Conservation (phyloP, 2,329 filamentous ascomycete genomes). For the Aspergillus tanneri region DNA sequence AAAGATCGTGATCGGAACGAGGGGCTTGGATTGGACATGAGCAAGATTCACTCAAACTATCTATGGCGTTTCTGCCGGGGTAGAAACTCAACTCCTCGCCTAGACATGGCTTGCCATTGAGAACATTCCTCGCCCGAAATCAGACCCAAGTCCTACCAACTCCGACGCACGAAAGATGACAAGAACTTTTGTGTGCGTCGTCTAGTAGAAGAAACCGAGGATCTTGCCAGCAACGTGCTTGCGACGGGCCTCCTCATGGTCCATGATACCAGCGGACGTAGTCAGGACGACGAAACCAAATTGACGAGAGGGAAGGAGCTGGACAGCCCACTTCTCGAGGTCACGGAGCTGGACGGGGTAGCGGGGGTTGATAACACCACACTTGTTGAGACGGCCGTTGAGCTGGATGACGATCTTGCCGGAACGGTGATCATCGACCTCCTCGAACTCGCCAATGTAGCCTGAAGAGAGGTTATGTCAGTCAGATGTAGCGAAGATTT, state of each 20-base stretch:
- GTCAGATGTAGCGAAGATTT: slow-evolving; percentile 80
- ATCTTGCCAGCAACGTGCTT: slow-evolving; percentile 99
- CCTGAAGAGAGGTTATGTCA: slow-evolving; percentile 62
- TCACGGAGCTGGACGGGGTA: slow-evolving; percentile 99
- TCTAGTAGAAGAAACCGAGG: slow-evolving; percentile 98
- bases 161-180: slow-evolving; percentile 22
- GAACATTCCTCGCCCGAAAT: slow-evolving; percentile 20
- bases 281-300: slow-evolving; percentile 99
- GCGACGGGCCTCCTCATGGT: slow-evolving; percentile 98
- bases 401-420: slow-evolving; percentile 99
- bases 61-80: slow-evolving; percentile 26
- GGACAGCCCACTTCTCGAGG: slow-evolving; percentile 99
- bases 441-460: slow-evolving; percentile 99
- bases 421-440: slow-evolving; percentile 98
- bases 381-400: slow-evolving; percentile 99
- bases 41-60: slow-evolving; percentile 27
- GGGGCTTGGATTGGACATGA: slow-evolving; percentile 10
- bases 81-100: slow-evolving; percentile 23
- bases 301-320: slow-evolving; percentile 98
- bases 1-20: slow-evolving; percentile 5
- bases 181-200: slow-evolving; percentile 30
- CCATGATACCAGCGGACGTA: slow-evolving; percentile 99
- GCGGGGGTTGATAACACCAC: slow-evolving; percentile 96
- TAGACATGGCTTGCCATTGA: slow-evolving; percentile 22
- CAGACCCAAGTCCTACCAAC: slow-evolving; percentile 18